These are phyloP conservation scores for Megacollybia marginata DNA, from an alignment of 768 basidiomycete genomes.

Conservation along the genomic window DNA sequence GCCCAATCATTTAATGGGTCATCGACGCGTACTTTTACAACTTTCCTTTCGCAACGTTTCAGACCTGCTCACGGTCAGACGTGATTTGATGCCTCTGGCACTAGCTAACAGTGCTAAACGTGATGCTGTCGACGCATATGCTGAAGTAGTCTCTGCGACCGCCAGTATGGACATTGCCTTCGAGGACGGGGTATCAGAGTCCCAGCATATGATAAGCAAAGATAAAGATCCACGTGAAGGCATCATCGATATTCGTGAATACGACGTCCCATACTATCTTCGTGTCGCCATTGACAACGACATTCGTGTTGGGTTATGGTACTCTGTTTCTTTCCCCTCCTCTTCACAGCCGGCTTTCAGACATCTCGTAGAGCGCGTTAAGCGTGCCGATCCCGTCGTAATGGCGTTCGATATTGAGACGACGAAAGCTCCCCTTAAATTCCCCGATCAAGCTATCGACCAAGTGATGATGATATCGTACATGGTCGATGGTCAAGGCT, in stretches of 20 bases:
- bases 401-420: slow-evolving; percentile 99
- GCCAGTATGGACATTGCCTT: slow-evolving; percentile 62
- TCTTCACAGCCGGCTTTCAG: slow-evolving; percentile 77
- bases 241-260: slow-evolving; percentile 92
- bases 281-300: slow-evolving; percentile 99
- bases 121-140: slow-evolving; percentile 94
- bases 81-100: slow-evolving; percentile 86
- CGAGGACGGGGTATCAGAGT: slow-evolving; percentile 54
- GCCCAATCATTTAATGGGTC: slow-evolving; percentile 97
- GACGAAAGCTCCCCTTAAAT: slow-evolving; percentile 98
- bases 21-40: slow-evolving; percentile 81
- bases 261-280: slow-evolving; percentile 94
- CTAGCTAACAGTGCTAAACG: slow-evolving; percentile 87
- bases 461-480: slow-evolving; percentile 99
- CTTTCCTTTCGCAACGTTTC: slow-evolving; percentile 90
- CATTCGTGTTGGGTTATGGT: slow-evolving; percentile 97
- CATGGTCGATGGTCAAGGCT: slow-evolving; percentile 98
- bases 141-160: slow-evolving; percentile 85
- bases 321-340: slow-evolving; percentile 74
- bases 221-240: slow-evolving; percentile 77
- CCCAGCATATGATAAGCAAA: slow-evolving; percentile 18
- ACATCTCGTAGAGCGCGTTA: slow-evolving; percentile 76
- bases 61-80: slow-evolving; percentile 80
- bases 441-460: slow-evolving; percentile 91
- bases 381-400: slow-evolving; percentile 97